phyloP scores from a whole-genome alignment of 23 red algal genomes.

The Gracilaria caudata region DNA sequence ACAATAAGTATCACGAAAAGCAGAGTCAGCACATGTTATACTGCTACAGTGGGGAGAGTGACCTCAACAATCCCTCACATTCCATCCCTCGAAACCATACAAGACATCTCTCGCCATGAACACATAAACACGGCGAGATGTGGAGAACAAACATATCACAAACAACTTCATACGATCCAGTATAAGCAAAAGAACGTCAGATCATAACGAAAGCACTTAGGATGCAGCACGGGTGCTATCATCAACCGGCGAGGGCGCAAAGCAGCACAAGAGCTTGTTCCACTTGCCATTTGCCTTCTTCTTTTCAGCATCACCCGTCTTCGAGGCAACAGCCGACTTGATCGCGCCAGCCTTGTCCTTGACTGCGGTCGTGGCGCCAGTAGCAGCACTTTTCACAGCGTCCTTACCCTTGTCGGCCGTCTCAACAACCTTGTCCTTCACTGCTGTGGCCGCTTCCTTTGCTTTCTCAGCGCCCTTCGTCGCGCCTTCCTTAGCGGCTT shows the following conservation, averaged over 20 bases:
- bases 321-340: not conserved
- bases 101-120: not conserved
- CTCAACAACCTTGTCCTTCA: not conserved
- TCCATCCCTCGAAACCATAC: not conserved
- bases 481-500: slow-evolving; percentile 5
- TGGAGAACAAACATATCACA: not conserved
- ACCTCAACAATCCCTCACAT: not conserved
- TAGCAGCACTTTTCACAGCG: not conserved
- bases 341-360: slow-evolving; percentile 4
- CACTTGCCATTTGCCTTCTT: slow-evolving; percentile 29
- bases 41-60: slow-evolving; percentile 6
- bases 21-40: slow-evolving; percentile 21
- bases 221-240: slow-evolving; percentile 8
- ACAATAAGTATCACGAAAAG: slow-evolving; percentile 18
- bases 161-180: slow-evolving; percentile 13
- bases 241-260: not conserved
- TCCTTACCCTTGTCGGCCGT: not conserved
- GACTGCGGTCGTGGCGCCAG: not conserved
- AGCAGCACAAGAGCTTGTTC: slow-evolving; percentile 36
- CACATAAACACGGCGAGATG: not conserved
- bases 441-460: not conserved
- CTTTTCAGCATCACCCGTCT: slow-evolving; percentile 1
- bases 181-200: not conserved
- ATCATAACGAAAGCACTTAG: not conserved
- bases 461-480: slow-evolving; percentile 11